phyloP scores from a whole-genome alignment of 805 yeast species.

The Nakazawaea wickerhamii region DNA sequence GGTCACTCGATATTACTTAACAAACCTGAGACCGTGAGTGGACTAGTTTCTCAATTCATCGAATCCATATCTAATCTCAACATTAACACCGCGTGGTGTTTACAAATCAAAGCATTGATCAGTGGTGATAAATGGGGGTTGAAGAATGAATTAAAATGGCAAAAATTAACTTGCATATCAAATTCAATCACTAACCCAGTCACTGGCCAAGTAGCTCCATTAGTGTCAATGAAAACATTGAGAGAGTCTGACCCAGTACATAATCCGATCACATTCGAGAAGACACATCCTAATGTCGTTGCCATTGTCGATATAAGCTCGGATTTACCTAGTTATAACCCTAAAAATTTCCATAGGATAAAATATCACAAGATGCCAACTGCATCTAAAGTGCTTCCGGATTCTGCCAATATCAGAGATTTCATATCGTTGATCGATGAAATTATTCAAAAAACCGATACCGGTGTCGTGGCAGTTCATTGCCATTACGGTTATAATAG shows the following conservation, averaged over 20 bases:
- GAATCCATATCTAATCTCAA: slow-evolving; percentile 44
- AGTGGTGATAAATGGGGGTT: slow-evolving; percentile 76
- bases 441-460: slow-evolving; percentile 26
- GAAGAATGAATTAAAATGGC: slow-evolving; percentile 73
- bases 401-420: slow-evolving; percentile 47
- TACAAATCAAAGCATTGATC: slow-evolving; percentile 54
- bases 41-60: slow-evolving; percentile 53
- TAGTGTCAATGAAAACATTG: slow-evolving; percentile 71
- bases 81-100: slow-evolving; percentile 67
- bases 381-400: slow-evolving; percentile 73
- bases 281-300: slow-evolving; percentile 40
- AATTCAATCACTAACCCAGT: slow-evolving; percentile 30
- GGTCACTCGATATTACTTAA: slow-evolving; percentile 65
- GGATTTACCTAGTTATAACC: slow-evolving; percentile 67
- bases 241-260: slow-evolving; percentile 58
- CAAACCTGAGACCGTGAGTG: slow-evolving; percentile 60
- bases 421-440: slow-evolving; percentile 51
- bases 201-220: slow-evolving; percentile 33
- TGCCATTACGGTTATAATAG: slow-evolving; percentile 82
- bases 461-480: slow-evolving; percentile 38
- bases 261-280: slow-evolving; percentile 53
- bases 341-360: slow-evolving; percentile 45
- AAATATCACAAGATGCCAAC: slow-evolving; percentile 69
- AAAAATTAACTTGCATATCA: slow-evolving; percentile 46
- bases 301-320: slow-evolving; percentile 69